phyloP scores from a whole-genome alignment of 2,329 filamentous ascomycete species.

The Phialocephala subalpina region DNA sequence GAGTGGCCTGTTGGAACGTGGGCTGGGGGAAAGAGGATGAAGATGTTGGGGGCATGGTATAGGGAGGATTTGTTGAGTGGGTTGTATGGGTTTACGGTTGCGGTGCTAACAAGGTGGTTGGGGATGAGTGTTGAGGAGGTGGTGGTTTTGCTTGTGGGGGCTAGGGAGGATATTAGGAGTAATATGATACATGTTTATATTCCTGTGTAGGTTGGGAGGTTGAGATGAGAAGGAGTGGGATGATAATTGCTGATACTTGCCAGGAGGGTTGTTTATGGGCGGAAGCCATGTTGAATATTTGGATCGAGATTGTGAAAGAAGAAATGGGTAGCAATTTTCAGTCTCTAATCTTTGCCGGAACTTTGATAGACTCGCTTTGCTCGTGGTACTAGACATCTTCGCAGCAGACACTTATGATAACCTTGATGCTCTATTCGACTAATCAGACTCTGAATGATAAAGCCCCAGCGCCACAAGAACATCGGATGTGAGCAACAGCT shows the following conservation, averaged over 20 bases:
- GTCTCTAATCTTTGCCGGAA: too few species aligned
- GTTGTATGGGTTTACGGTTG: constrained; percentile 37
- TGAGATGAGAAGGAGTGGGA: background rate
- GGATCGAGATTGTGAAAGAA: background rate
- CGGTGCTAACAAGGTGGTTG: constrained; percentile 38
- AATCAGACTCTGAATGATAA: too few species aligned
- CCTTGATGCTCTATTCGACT: background rate
- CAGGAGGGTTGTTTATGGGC: constrained; percentile 25
- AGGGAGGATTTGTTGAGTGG: constrained; percentile 30
- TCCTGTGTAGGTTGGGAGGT: constrained; percentile 27
- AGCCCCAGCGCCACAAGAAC: too few species aligned
- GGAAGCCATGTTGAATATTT: constrained; percentile 14
- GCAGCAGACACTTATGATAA: background rate
- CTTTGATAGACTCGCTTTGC: too few species aligned
- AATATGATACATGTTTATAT: constrained; percentile 42
- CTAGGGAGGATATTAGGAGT: constrained; percentile 45
- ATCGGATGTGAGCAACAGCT: too few species aligned
- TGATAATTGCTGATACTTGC: constrained; percentile 1
- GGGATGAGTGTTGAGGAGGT: constrained; percentile 44
- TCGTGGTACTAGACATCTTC: background rate
- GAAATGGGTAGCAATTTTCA: too few species aligned
- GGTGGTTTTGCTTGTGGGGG: constrained; percentile 43
- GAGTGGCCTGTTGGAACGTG: constrained; percentile 53
- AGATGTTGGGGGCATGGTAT: constrained; percentile 41
- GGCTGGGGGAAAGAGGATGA: constrained; percentile 47